Base-by-base conservation (phyloP, 2,329 filamentous ascomycete species). In the Pestalotiopsis sp. region DNA sequence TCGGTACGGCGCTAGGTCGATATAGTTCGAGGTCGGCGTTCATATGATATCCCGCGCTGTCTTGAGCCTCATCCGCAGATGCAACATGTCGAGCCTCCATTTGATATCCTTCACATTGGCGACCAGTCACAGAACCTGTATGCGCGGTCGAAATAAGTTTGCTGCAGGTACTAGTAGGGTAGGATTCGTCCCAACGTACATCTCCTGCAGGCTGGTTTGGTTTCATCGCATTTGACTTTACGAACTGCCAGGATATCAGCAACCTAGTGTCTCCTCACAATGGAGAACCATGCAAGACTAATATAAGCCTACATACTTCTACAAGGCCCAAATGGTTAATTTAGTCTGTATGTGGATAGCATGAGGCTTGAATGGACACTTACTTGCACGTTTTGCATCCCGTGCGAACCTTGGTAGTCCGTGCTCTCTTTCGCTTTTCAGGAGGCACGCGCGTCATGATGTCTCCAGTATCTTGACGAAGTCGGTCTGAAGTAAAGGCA, bases 141-240 rank as follows among this genome's bases (percentile, higher is more conserved):
- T 52, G 17, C 13, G n/a, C 14, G 14, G 17, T 4, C 5, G 57
- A 27, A 17, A 6, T 59, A 17, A 59, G 23, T 59, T 7, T 27
- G 57, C 57, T 27, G 23, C 57, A 27, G 27, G 23, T 27, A 14
- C 20, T 5, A 27, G 1, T 11, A 59, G 23, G 11, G 9, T 59
- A 23, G 23, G 4, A 57, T n/a, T 14, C 57, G 17, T 45, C 41
- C 56, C n/a, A 12, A 20, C 57, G 11, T 59, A 59, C 57, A 59
- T 59, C 14, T 59, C 11, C 14, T 14, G 20, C 57, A 59, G 20
- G 23, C 27, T 31, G 57, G 57, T 59, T 59, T 59, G 23, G 57
- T 59, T 59, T 59, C 57, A 31, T 59, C 57, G 57, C 57, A 59
- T 59, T 59, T 59, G 12, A 59, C 57, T 59, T 23, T 31, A 17